A percentile compares a stretch with the other conserved stretches of the same genome.
Conservation (phyloP, 345 rosid species). For the Eucalyptus regnans region DNA sequence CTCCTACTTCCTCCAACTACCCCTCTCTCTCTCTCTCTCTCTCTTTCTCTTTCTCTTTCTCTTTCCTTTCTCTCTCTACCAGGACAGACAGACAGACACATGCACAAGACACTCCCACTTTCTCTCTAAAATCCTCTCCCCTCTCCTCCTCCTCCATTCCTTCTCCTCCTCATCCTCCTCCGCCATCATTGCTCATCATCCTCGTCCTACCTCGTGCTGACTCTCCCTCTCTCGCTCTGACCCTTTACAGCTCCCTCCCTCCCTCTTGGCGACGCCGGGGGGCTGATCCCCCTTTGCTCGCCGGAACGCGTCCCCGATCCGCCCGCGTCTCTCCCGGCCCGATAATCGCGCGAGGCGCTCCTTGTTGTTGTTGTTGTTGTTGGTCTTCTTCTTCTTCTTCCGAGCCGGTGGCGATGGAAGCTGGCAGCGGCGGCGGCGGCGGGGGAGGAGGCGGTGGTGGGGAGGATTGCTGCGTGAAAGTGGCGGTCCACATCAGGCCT, state of each 20-base stretch:
- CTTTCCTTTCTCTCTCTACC: background rate
- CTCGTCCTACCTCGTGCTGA: background rate
- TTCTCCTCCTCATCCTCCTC: background rate
- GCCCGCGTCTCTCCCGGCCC: background rate
- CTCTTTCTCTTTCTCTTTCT: background rate
- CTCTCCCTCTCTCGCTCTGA: background rate
- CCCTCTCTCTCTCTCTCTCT: background rate
- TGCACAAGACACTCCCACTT: background rate
- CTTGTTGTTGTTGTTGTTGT: background rate
- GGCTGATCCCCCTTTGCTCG: background rate
- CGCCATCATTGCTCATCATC: background rate
- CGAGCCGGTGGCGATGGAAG: conserved; percentile 29
- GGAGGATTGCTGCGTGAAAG: conserved; percentile 93
- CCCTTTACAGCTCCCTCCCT: background rate
- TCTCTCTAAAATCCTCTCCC: conserved; percentile 13
- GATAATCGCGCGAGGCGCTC: background rate
- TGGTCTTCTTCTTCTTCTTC: background rate
- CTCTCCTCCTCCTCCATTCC: background rate
- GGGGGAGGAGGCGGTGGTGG: background rate
- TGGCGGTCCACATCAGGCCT: conserved; percentile 95
- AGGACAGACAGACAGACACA: background rate
- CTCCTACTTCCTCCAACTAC: background rate
- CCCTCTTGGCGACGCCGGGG: background rate
- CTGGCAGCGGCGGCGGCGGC: conserved; percentile 11
- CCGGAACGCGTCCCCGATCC: background rate